Evolutionary conservation across 2,329 filamentous ascomycete genomes (phyloP).

Genomic region (Chaetomiaceae sp.): DNA sequence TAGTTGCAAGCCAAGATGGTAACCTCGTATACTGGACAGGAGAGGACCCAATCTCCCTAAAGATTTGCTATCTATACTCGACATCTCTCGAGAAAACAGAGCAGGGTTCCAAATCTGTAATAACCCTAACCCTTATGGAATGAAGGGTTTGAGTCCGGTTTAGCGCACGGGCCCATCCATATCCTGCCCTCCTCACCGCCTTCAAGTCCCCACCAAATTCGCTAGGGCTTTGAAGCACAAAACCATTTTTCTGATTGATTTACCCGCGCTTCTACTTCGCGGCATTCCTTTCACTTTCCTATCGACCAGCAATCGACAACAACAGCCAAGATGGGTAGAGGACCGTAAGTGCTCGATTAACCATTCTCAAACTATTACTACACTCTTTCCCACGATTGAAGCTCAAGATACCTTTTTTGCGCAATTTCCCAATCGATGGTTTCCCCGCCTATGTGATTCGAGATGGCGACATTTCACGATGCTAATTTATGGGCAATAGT

Average conservation of each 20-base stretch:
- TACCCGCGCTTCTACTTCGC: slow-evolving; percentile 22
- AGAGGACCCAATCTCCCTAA: too few species aligned
- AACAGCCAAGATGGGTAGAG: slow-evolving; percentile 43
- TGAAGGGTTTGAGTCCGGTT: too few species aligned
- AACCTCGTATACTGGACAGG: too few species aligned
- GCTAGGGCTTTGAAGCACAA: slow-evolving; percentile 30
- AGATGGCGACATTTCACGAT: slow-evolving; percentile 11
- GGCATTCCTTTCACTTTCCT: slow-evolving; percentile 27
- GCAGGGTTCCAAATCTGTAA: too few species aligned
- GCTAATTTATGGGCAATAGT: slow-evolving; percentile 46
- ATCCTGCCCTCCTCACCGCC: slow-evolving; percentile 24
- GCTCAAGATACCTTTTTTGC: neutral
- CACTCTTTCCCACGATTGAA: slow-evolving; percentile 1
- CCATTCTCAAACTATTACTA: neutral
- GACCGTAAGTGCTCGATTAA: slow-evolving; percentile 50
- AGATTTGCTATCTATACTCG: too few species aligned
- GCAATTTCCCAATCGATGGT: slow-evolving; percentile 3
- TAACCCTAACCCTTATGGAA: slow-evolving; percentile 16
- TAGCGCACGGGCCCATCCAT: neutral
- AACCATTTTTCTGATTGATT: slow-evolving; percentile 25
- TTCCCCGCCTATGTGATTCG: neutral
- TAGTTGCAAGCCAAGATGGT: too few species aligned
- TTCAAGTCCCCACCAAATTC: slow-evolving; percentile 18
- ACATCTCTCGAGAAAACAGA: too few species aligned
- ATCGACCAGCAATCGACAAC: slow-evolving; percentile 32